Conservation (phyloP, 140 eudicot genomes). For the Flaveria floridana region DNA sequence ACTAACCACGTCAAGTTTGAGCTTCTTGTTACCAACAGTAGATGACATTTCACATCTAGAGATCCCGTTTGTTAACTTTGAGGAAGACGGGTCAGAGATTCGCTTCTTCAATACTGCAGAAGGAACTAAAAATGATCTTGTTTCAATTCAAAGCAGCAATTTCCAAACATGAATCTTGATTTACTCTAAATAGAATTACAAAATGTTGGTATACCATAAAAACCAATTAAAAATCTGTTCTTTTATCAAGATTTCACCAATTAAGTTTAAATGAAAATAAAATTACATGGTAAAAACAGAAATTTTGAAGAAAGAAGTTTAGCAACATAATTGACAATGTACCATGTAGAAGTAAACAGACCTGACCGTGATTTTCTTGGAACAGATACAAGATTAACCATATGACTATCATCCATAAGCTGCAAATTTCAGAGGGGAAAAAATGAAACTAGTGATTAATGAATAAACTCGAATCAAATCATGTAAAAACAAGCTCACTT, state of each 20-base stretch:
- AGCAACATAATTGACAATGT: background rate
- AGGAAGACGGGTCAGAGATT: constrained; percentile 13
- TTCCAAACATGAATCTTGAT: constrained; percentile 7
- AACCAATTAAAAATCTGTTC: background rate
- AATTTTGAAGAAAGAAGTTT: background rate
- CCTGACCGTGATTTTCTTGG: constrained; percentile 41
- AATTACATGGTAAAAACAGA: no score
- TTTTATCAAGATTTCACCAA: constrained; percentile 1
- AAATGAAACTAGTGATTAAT: constrained; percentile 9
- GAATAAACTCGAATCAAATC: background rate
- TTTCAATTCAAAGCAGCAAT: constrained; percentile 12
- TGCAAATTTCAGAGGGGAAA: constrained; percentile 24
- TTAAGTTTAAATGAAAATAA: background rate
- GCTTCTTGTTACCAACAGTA: constrained; percentile 27
- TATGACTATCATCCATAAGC: constrained; percentile 25
- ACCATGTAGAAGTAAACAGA: constrained; percentile 18
- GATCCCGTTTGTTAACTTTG: constrained; percentile 13
- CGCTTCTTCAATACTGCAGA: constrained; percentile 33
- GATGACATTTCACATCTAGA: constrained; percentile 19
- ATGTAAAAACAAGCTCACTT: no score
- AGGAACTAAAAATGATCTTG: constrained; percentile 12
- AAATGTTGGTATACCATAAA: background rate
- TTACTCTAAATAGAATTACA: background rate
- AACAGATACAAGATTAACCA: constrained; percentile 24
- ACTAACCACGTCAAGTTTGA: constrained; percentile 24